Evolutionary conservation across 129 eudicot species (phyloP).

Genomic region (Apium graveolens): DNA sequence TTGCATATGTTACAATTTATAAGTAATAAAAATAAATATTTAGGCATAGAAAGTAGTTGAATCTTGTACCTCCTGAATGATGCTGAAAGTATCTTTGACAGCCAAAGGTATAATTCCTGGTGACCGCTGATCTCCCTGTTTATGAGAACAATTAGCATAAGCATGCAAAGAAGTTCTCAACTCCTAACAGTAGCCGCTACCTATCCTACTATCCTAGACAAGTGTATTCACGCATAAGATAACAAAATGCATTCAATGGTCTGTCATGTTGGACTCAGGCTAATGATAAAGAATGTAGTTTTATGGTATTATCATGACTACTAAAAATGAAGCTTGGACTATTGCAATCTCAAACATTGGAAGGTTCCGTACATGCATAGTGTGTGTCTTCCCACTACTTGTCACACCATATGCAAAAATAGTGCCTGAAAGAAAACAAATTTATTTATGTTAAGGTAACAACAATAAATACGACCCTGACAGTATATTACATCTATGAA

Average conservation of each 20-base stretch:
- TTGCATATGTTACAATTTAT: slow-evolving; percentile 2
- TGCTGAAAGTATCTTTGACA: slow-evolving; percentile 95
- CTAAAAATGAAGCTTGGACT: background rate
- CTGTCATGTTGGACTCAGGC: background rate
- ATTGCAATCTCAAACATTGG: background rate
- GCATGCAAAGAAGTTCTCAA: slow-evolving; percentile 15
- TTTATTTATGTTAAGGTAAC: background rate
- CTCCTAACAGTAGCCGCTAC: background rate
- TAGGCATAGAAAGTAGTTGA: slow-evolving; percentile 7
- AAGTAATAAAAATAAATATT: slow-evolving; percentile 7
- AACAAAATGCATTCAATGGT: slow-evolving; percentile 8
- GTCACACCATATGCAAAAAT: slow-evolving; percentile 98
- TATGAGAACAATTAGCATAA: slow-evolving; percentile 14
- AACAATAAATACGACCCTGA: background rate
- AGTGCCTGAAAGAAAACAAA: slow-evolving; percentile 48
- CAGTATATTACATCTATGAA: background rate
- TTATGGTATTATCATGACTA: background rate
- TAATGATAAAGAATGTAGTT: background rate
- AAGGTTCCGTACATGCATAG: slow-evolving; percentile 77
- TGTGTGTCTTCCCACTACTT: slow-evolving; percentile 99
- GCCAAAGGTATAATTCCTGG: slow-evolving; percentile 98
- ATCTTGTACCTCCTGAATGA: slow-evolving; percentile 79
- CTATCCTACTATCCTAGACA: background rate
- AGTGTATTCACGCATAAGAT: background rate
- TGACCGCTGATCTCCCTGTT: slow-evolving; percentile 97